phyloP scores from a whole-genome alignment of 805 yeast genomes.

The Blastobotrys muscicola region DNA sequence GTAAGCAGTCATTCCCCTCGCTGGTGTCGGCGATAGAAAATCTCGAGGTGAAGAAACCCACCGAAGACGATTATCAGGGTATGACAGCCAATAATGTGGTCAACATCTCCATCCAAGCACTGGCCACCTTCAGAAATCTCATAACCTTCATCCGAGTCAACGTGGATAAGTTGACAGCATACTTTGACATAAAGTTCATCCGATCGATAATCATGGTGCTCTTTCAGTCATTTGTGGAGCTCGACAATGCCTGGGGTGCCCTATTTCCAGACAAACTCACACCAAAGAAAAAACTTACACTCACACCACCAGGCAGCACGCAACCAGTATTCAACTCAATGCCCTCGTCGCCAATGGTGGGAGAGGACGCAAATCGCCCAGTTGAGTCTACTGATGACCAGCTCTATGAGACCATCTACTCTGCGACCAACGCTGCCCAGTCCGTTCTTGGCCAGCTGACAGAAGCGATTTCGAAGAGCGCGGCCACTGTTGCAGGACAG shows the following conservation, averaged over 20 bases:
- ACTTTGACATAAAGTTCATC: constrained; percentile 54
- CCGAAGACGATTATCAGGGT: neutral
- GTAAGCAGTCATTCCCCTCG: constrained; percentile 20
- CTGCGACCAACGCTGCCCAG: constrained; percentile 60
- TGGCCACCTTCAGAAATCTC: constrained; percentile 43
- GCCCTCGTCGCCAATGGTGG: constrained; percentile 15
- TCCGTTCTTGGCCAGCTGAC: constrained; percentile 70
- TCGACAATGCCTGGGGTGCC: constrained; percentile 53
- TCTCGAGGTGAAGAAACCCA: constrained; percentile 5
- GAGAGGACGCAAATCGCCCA: constrained; percentile 7
- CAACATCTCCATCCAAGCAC: constrained; percentile 28
- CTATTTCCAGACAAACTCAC: constrained; percentile 18
- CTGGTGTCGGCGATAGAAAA: constrained; percentile 46
- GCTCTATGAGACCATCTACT: constrained; percentile 51
- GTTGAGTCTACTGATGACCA: constrained; percentile 49
- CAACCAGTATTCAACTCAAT: neutral
- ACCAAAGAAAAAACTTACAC: too few relatives aligned
- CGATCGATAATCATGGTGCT: constrained; percentile 53
- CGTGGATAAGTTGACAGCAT: constrained; percentile 39
- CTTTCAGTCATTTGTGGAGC: constrained; percentile 55
- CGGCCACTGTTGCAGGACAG: constrained; percentile 30
- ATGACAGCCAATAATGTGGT: neutral
- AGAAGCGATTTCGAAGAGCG: constrained; percentile 27
- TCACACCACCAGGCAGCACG: neutral
- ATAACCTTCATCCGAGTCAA: constrained; percentile 41